These are phyloP conservation scores for Ceratocystis cacaofunesta DNA, from an alignment of 2,329 filamentous ascomycete genomes.

Conservation along the genomic window DNA sequence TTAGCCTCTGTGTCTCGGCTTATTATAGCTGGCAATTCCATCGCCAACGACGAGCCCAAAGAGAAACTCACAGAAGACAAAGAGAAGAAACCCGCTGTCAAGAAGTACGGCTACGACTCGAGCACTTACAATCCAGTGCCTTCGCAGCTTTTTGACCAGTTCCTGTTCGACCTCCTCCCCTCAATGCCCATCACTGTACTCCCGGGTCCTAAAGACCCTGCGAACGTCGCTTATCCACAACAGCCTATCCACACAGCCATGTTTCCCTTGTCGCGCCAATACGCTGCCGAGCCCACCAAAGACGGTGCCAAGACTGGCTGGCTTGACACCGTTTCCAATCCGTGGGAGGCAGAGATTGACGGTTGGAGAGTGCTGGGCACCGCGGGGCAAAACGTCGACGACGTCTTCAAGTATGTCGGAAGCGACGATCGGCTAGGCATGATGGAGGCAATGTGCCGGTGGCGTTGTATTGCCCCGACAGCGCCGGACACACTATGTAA, in stretches of 20 bases:
- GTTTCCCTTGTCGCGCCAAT: conserved; percentile 63
- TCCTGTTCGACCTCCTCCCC: conserved; percentile 67
- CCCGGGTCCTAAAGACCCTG: conserved; percentile 70
- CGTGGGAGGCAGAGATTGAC: conserved; percentile 79
- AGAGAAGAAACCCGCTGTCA: conserved; percentile 36
- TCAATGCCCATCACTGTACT: conserved; percentile 79
- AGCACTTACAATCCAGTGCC: conserved; percentile 76
- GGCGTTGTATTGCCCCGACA: conserved; percentile 82
- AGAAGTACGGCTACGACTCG: conserved; percentile 91
- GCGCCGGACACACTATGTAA: conserved; percentile 89
- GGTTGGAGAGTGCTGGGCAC: conserved; percentile 80
- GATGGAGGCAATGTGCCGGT: conserved; percentile 89
- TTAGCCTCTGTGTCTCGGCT: conserved; percentile 62
- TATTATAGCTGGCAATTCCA: conserved; percentile 83
- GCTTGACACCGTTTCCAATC: conserved; percentile 84
- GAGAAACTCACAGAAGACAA: conserved; percentile 24
- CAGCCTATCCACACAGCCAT: conserved; percentile 87
- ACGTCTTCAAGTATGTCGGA: conserved; percentile 81
- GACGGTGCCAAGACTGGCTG: conserved; percentile 37
- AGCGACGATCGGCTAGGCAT: conserved; percentile 64
- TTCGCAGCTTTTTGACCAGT: conserved; percentile 67
- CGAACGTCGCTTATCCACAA: conserved; percentile 79
- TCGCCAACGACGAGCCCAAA: conserved; percentile 41
- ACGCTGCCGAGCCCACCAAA: conserved; percentile 34
- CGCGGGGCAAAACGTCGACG: conserved; percentile 83